phyloP scores from a whole-genome alignment of 2,329 filamentous ascomycete species.

The Amesomyces nigricolor region DNA sequence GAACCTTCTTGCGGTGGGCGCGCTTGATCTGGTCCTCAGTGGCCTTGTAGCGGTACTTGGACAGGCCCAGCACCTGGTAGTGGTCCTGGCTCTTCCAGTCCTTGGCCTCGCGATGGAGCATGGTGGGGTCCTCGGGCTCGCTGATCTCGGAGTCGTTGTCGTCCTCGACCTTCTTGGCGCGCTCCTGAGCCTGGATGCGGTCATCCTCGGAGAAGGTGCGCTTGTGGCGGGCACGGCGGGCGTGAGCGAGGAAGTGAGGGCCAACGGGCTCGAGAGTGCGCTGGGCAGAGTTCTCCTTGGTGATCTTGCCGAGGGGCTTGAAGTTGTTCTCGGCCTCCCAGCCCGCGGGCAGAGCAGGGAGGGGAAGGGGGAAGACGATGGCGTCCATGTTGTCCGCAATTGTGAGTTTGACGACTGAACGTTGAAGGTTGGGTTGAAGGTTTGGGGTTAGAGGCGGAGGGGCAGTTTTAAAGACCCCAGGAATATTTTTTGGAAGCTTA shows the following conservation, averaged over 20 bases:
- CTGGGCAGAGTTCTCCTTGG: slow-evolving; percentile 58
- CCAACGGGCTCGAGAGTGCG: slow-evolving; percentile 93
- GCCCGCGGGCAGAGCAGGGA: slow-evolving; percentile 70
- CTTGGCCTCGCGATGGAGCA: slow-evolving; percentile 91
- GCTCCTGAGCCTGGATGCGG: slow-evolving; percentile 90
- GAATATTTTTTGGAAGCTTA: slow-evolving; percentile 20
- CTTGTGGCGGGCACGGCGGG: slow-evolving; percentile 90
- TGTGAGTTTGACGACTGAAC: slow-evolving; percentile 19
- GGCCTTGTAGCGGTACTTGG: slow-evolving; percentile 86
- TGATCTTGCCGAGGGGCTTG: slow-evolving; percentile 73
- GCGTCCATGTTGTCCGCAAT: slow-evolving; percentile 52
- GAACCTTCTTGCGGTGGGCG: slow-evolving; percentile 98
- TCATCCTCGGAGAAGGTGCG: slow-evolving; percentile 99
- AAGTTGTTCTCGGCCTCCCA: slow-evolving; percentile 92
- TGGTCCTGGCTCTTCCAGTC: slow-evolving; percentile 99
- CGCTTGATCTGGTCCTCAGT: slow-evolving; percentile 98
- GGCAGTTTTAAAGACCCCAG: slow-evolving; percentile 16
- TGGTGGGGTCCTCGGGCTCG: slow-evolving; percentile 86
- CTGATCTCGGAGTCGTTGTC: slow-evolving; percentile 84
- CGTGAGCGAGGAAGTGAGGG: slow-evolving; percentile 95
- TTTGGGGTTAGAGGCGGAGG: slow-evolving; percentile 12
- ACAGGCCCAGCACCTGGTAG: slow-evolving; percentile 90
- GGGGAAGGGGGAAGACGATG: slow-evolving; percentile 56
- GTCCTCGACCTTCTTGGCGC: slow-evolving; percentile 90
- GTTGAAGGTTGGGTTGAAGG: not conserved